Evolutionary conservation across 345 rosid genomes (phyloP).

Genomic region (Boechera retrofracta): DNA sequence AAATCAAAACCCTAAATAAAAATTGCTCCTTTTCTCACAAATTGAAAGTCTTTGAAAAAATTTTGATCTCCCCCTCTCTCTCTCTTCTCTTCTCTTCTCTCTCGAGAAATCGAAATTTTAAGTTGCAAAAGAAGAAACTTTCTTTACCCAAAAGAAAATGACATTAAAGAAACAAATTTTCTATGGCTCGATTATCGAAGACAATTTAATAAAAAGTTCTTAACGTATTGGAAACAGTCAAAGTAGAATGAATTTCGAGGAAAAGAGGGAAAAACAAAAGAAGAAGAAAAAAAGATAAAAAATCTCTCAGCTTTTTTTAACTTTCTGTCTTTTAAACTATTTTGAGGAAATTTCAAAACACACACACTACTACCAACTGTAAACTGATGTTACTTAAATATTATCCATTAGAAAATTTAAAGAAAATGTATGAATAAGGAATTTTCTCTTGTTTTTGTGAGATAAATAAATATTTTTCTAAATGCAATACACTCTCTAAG

Average conservation of each 20-base stretch:
- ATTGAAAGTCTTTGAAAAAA: not conserved
- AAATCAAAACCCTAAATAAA: conserved; percentile 34
- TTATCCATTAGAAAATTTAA: not conserved
- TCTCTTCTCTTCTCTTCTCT: not conserved
- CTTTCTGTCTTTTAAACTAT: not conserved
- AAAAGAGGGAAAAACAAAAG: conserved; percentile 1
- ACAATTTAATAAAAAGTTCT: conserved; percentile 4
- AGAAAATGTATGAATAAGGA: not conserved
- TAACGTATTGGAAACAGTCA: conserved; percentile 47
- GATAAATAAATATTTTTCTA: too few species aligned
- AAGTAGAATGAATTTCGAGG: conserved; percentile 42
- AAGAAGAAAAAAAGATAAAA: not conserved
- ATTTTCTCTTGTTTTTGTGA: not conserved
- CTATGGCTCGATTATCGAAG: conserved; percentile 38
- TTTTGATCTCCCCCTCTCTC: not conserved
- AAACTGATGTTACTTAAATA: not conserved
- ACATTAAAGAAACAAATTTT: conserved; percentile 31
- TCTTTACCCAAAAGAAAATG: conserved; percentile 39
- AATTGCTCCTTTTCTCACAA: not conserved
- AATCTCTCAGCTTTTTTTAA: conserved; percentile 5
- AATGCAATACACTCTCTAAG: too few species aligned
- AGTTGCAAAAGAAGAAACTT: conserved; percentile 46
- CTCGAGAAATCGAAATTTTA: conserved; percentile 33
- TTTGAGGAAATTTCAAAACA: conserved; percentile 16
- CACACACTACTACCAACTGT: conserved; percentile 3